phyloP scores from a whole-genome alignment of 345 rosid species.

The Eutrema heterophyllum region DNA sequence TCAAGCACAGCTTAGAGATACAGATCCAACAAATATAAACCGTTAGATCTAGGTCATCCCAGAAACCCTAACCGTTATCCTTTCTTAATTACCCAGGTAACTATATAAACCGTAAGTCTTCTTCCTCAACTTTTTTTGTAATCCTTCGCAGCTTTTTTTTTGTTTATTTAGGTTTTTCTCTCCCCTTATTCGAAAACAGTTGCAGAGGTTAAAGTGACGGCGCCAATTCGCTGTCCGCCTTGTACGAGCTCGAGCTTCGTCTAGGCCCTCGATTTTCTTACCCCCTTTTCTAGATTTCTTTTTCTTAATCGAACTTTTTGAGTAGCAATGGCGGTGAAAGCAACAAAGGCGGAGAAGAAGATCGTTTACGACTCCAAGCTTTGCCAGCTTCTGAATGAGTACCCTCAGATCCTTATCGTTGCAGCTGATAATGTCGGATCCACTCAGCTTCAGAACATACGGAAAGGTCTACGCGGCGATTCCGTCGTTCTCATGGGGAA shows the following conservation, averaged over 20 bases:
- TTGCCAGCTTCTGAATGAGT: constrained; percentile 72
- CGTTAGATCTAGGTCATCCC: constrained; percentile 50
- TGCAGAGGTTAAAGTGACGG: constrained; percentile 37
- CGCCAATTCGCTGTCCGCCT: constrained; percentile 33
- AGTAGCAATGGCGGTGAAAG: constrained; percentile 34
- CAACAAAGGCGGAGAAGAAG: constrained; percentile 81
- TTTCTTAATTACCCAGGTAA: not conserved
- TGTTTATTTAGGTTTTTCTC: not conserved
- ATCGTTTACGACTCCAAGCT: constrained; percentile 72
- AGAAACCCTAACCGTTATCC: constrained; percentile 3
- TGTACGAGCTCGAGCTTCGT: constrained; percentile 37
- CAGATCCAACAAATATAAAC: constrained; percentile 20
- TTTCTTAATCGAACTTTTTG: not conserved
- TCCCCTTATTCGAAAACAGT: not conserved
- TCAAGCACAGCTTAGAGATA: not conserved
- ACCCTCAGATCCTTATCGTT: constrained; percentile 67
- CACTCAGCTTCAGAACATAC: constrained; percentile 84
- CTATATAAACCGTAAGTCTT: constrained; percentile 14
- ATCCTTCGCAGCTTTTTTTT: not conserved
- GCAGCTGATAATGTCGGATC: constrained; percentile 95
- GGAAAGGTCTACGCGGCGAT: constrained; percentile 76
- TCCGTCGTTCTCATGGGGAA: constrained; percentile 92
- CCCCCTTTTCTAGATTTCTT: not conserved
- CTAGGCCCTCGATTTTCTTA: constrained; percentile 23
- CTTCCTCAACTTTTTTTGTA: not conserved